A percentile compares a stretch with the other conserved stretches of the same genome.
These are phyloP conservation scores for Neofusicoccum parvum DNA, from an alignment of 2,329 filamentous ascomycete genomes.

Conservation along the genomic window DNA sequence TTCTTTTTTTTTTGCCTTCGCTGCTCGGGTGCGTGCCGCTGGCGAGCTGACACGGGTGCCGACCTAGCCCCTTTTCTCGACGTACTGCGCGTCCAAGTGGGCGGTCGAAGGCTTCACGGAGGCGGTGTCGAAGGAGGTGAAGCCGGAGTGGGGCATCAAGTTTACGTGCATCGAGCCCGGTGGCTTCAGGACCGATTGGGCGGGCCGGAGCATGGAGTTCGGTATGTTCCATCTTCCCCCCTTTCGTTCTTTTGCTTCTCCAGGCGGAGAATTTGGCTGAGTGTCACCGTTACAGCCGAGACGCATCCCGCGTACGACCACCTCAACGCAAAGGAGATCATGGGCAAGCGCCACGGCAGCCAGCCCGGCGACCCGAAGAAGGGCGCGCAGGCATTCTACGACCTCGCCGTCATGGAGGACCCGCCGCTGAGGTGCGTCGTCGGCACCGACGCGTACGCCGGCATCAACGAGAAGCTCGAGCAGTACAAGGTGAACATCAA, in stretches of 20 bases:
- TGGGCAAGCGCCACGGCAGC: constrained; percentile 44
- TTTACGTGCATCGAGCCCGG: constrained; percentile 50
- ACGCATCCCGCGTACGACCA: constrained; percentile 50
- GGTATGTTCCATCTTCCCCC: neutral
- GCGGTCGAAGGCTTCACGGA: constrained; percentile 54
- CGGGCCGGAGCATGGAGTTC: constrained; percentile 47
- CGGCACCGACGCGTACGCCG: constrained; percentile 55
- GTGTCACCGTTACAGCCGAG: neutral
- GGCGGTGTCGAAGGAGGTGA: constrained; percentile 45
- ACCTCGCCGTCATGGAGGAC: constrained; percentile 55
- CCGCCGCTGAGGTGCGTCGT: constrained; percentile 57
- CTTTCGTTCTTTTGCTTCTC: no score
- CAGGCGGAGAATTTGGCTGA: neutral
- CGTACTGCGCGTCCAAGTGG: constrained; percentile 40
- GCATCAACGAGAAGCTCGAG: constrained; percentile 55
- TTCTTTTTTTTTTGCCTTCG: neutral
- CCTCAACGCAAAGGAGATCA: constrained; percentile 46
- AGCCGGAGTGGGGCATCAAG: constrained; percentile 47
- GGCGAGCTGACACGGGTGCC: constrained; percentile 20
- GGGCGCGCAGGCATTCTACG: constrained; percentile 55
- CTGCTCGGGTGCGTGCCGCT: neutral
- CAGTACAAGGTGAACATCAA: constrained; percentile 51
- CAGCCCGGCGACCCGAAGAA: constrained; percentile 56
- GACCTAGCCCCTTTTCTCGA: constrained; percentile 25
- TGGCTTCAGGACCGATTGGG: constrained; percentile 51